Percentiles rank a stretch among this genome's conserved stretches.
These are phyloP conservation scores for Yamadazyma philogaea DNA, from an alignment of 805 yeast species.

Conservation along the genomic window DNA sequence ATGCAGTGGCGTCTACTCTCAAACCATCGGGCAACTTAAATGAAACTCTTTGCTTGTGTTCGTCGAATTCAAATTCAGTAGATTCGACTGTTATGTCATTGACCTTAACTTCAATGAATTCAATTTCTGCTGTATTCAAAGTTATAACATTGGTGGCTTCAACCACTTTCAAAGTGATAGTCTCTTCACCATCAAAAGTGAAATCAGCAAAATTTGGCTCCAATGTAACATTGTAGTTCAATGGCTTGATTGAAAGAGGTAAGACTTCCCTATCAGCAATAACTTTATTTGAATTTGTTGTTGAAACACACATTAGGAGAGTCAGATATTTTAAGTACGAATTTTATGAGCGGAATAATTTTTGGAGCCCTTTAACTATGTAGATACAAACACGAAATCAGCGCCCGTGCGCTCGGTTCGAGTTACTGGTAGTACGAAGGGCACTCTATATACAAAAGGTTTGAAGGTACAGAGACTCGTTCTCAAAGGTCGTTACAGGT, in stretches of 20 bases:
- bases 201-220: conserved; percentile 51
- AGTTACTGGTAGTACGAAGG: background rate
- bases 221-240: conserved; percentile 38
- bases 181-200: conserved; percentile 55
- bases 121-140: conserved; percentile 65
- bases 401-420: background rate
- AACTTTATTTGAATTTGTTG: background rate
- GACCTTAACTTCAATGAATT: conserved; percentile 48
- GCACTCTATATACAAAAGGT: too few species aligned
- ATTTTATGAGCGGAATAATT: background rate
- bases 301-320: conserved; percentile 7
- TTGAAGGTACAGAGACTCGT: too few species aligned
- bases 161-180: conserved; percentile 52
- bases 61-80: conserved; percentile 25
- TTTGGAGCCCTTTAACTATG: background rate
- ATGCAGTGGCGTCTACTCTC: conserved; percentile 36
- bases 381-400: background rate
- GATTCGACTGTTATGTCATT: conserved; percentile 21
- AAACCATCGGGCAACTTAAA: conserved; percentile 37
- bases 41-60: conserved; percentile 40
- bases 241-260: conserved; percentile 42
- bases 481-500: too few species aligned
- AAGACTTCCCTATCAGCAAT: conserved; percentile 37
- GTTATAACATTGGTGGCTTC: conserved; percentile 46
- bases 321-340: too few species aligned